Base-by-base conservation (phyloP, 2,329 filamentous ascomycete genomes). In the Stemphylium beticola region DNA sequence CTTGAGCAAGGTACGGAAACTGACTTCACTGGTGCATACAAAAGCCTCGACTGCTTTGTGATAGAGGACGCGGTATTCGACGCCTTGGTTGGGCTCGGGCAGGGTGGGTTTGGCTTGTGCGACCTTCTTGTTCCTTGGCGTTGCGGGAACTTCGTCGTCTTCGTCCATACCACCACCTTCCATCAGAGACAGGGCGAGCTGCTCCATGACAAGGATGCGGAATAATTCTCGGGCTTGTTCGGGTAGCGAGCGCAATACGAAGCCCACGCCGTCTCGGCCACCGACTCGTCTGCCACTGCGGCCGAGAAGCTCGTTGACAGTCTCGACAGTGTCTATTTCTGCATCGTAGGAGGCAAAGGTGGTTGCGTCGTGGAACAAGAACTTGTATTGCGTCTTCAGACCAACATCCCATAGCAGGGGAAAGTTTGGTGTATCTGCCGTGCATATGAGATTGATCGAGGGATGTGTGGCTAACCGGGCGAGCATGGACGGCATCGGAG, bases 41-140 rank as follows among this genome's bases (percentile, higher is more conserved):
- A 99, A 98, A 71, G 96, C 92, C 76, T 97, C 93, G 4, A 93
- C 89, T 2, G 95, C 93, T 78, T 96, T 97, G 73, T 96, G 92
- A 71, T 98, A 99, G 61, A 99, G 76, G 65, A 92, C 88, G 18
- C 92, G 83, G 73, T 97, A 98, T 77, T 98, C 93, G 14, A 99
- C 87, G 0, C 90, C 92, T 2, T 85, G 73, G 2, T 59, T 68
- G 15, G 72, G 79, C 55, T 75, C 71, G 53, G 74, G 62, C 18
- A 61, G 60, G 40, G 45, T 49, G 22, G 53, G 60, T 29, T 67
- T 74, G 31, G 66, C 54, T 14, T 69, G 57, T 17, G 61, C 50
- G 32, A 72, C 48, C 36, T 65, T 69, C 56, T 70, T 71, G 24
- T 60, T 62, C 4, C 53, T 65, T 7, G 60, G 55, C 1, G 64